A percentile compares a stretch with the other conserved stretches of the same genome.
Evolutionary conservation across 768 basidiomycete species (phyloP).

Genomic region (Gyrodon lividus): DNA sequence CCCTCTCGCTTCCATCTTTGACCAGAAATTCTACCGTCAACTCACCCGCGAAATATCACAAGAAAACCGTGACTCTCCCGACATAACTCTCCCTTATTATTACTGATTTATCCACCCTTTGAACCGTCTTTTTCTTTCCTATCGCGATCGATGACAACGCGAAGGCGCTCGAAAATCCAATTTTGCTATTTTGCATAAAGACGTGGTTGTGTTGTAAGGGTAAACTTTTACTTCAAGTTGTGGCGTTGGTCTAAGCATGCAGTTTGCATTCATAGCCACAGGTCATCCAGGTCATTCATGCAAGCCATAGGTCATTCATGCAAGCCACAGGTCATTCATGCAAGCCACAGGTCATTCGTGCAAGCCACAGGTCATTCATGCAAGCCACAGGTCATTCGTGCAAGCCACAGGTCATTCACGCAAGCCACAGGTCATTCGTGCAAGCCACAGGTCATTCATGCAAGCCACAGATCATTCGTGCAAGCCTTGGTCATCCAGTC

Average conservation of each 20-base stretch:
- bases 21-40: not conserved
- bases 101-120: not conserved
- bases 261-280: not conserved
- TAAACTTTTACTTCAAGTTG: not conserved
- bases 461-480: no score
- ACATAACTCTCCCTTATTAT: not conserved
- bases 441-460: no score
- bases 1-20: constrained; percentile 16
- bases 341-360: no score
- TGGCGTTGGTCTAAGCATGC: no score
- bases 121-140: not conserved
- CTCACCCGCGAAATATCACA: not conserved
- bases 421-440: no score
- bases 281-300: no score
- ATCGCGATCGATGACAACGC: not conserved
- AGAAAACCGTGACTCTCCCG: not conserved
- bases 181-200: not conserved
- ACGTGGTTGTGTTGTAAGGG: not conserved
- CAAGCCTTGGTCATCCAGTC: no score
- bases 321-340: no score
- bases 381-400: no score
- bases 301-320: no score
- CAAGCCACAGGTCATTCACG: no score
- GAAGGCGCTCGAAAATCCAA: not conserved
- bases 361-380: no score